A percentile compares a stretch with the other conserved stretches of the same genome.
Evolutionary conservation across 2,329 filamentous ascomycete genomes (phyloP).

Genomic region (Neopestalotiopsis rosae): DNA sequence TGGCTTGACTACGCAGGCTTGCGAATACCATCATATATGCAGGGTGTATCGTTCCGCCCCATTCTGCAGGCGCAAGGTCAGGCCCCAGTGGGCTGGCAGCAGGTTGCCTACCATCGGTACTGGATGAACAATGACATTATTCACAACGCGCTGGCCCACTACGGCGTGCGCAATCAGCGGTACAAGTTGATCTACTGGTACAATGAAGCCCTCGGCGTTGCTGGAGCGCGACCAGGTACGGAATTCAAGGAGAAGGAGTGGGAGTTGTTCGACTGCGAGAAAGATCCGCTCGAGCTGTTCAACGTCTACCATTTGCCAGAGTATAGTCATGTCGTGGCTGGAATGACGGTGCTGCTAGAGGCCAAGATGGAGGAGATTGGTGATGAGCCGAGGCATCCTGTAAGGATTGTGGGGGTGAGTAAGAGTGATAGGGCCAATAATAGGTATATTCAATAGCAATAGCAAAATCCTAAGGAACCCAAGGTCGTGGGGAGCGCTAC

Average conservation of each 20-base stretch:
- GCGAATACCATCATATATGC: constrained; percentile 53
- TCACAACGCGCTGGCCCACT: constrained; percentile 56
- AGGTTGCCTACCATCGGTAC: constrained; percentile 59
- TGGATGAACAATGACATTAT: constrained; percentile 60
- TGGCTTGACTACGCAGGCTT: constrained; percentile 52
- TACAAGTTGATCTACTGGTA: constrained; percentile 65
- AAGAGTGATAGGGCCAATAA: too few relatives aligned
- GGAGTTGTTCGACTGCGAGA: constrained; percentile 58
- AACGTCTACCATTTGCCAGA: constrained; percentile 46
- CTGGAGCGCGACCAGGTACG: constrained; percentile 46
- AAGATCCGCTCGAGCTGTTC: constrained; percentile 56
- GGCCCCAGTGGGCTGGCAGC: constrained; percentile 51
- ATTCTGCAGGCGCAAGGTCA: constrained; percentile 38
- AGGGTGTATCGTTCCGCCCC: constrained; percentile 49
- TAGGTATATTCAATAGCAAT: too few relatives aligned
- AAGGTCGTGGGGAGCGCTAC: too few relatives aligned
- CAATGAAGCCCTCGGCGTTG: constrained; percentile 51
- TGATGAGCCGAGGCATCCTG: constrained; percentile 47
- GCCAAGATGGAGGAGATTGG: constrained; percentile 59
- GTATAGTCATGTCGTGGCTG: constrained; percentile 42
- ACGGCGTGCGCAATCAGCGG: constrained; percentile 54
- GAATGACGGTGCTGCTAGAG: constrained; percentile 49
- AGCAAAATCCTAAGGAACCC: too few relatives aligned
- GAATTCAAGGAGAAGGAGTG: constrained; percentile 51
- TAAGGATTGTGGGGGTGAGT: too few relatives aligned